Evolutionary conservation across 345 rosid genomes (phyloP).

Genomic region (Stellera chamaejasme): DNA sequence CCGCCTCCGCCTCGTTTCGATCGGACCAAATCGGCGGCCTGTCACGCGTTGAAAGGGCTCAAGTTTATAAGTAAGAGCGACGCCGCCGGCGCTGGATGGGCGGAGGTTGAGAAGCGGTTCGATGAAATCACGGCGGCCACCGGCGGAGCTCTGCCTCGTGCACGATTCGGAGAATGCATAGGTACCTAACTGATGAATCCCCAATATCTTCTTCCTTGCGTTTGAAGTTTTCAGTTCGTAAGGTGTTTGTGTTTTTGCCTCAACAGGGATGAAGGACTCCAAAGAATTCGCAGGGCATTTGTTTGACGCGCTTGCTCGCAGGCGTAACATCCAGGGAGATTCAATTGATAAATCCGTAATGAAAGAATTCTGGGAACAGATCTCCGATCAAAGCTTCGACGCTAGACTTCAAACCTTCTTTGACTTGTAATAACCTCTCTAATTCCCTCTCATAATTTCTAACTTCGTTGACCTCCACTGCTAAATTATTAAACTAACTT

Average conservation of each 20-base stretch:
- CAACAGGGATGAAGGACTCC: conserved; percentile 63
- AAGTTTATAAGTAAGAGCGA: conserved; percentile 68
- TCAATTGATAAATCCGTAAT: conserved; percentile 40
- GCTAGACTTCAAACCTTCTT: conserved; percentile 72
- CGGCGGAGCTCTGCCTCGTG: conserved; percentile 35
- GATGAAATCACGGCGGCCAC: conserved; percentile 46
- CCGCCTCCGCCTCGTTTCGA: conserved; percentile 35
- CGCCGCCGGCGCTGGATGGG: conserved; percentile 66
- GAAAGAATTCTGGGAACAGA: conserved; percentile 71
- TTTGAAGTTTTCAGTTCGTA: not conserved
- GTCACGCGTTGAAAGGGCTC: conserved; percentile 59
- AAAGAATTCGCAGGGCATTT: conserved; percentile 63
- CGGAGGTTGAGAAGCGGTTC: conserved; percentile 56
- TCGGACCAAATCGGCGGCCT: conserved; percentile 57
- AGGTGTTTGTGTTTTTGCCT: not conserved
- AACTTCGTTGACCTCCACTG: not conserved
- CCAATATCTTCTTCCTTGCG: too few species aligned
- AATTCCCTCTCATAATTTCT: conserved; percentile 1
- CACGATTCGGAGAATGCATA: conserved; percentile 58
- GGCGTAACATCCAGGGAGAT: conserved; percentile 39
- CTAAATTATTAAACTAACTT: not conserved
- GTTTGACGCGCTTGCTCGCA: conserved; percentile 63
- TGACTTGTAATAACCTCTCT: conserved; percentile 38
- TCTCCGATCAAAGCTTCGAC: conserved; percentile 65
- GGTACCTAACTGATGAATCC: conserved; percentile 19